Conservation (phyloP, 1,284 basidiomycete species). For the Spongispora temasekensis region DNA sequence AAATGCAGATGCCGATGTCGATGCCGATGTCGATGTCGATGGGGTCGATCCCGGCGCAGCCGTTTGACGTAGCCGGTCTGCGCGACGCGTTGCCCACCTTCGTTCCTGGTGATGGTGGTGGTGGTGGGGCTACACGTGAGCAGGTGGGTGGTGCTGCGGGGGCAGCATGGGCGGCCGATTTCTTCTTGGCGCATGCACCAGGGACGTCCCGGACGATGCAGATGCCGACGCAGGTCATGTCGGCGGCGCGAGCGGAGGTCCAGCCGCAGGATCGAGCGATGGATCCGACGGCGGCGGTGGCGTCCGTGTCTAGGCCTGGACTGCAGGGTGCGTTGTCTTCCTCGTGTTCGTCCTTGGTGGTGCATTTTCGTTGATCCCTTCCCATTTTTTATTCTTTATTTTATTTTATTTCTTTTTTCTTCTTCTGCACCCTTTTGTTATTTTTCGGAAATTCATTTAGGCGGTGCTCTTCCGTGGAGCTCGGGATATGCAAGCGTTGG, state of each 20-base stretch:
- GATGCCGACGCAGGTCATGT: not conserved
- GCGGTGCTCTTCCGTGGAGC: conserved; percentile 41
- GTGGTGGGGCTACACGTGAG: conserved; percentile 26
- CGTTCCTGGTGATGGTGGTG: too few species aligned
- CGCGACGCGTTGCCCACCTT: conserved; percentile 50
- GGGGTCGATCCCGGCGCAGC: conserved; percentile 17
- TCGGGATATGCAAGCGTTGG: conserved; percentile 33
- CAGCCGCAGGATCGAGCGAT: conserved; percentile 15
- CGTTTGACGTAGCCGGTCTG: conserved; percentile 57
- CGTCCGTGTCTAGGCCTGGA: conserved; percentile 5
- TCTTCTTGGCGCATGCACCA: conserved; percentile 34
- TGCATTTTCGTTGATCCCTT: conserved; percentile 6
- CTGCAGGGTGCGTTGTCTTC: conserved; percentile 24
- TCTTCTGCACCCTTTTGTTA: not conserved
- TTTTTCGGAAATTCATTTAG: conserved; percentile 5
- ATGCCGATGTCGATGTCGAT: conserved; percentile 30
- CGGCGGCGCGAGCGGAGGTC: conserved; percentile 1
- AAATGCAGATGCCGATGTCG: conserved; percentile 33
- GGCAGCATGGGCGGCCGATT: conserved; percentile 46
- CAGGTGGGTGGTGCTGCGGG: conserved; percentile 24
- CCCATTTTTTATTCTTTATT: not conserved
- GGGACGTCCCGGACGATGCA: not conserved
- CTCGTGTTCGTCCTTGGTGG: conserved; percentile 1
- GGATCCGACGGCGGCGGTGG: not conserved
- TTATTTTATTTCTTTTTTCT: not conserved